phyloP scores from a whole-genome alignment of 1,139 yeast genomes.

The Waltiozyma sp. region DNA sequence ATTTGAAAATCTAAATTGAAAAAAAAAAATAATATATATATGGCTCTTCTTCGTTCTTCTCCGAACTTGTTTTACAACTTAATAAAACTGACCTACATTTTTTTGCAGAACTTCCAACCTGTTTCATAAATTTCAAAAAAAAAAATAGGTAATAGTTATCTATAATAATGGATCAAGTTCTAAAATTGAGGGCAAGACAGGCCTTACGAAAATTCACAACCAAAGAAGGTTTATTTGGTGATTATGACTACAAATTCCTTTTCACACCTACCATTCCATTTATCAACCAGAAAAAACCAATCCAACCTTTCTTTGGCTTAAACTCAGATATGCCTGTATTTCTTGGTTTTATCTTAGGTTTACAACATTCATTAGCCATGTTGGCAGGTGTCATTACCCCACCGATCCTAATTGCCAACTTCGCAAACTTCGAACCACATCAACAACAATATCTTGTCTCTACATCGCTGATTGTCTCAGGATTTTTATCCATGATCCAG shows the following conservation, averaged over 20 bases:
- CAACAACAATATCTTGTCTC: conserved; percentile 64
- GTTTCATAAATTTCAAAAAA: too few species aligned
- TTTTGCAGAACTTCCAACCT: too few species aligned
- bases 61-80: too few species aligned
- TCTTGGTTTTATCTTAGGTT: conserved; percentile 60
- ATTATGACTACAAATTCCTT: conserved; percentile 67
- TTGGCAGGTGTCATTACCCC: conserved; percentile 88
- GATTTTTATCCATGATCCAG: conserved; percentile 62
- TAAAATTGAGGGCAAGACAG: background rate
- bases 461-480: conserved; percentile 65
- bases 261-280: conserved; percentile 75
- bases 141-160: background rate
- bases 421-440: conserved; percentile 44
- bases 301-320: conserved; percentile 74
- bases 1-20: too few species aligned
- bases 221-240: conserved; percentile 69
- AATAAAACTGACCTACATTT: too few species aligned
- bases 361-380: conserved; percentile 85
- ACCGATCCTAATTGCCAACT: conserved; percentile 54
- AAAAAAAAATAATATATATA: too few species aligned
- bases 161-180: background rate
- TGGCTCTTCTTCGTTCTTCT: background rate
- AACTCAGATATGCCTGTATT: conserved; percentile 70
- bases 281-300: conserved; percentile 34
- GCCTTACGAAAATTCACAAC: conserved; percentile 40